Percentiles rank a stretch among this genome's conserved stretches.
phyloP scores from a whole-genome alignment of 805 yeast genomes.

The Ogataea methanolica region DNA sequence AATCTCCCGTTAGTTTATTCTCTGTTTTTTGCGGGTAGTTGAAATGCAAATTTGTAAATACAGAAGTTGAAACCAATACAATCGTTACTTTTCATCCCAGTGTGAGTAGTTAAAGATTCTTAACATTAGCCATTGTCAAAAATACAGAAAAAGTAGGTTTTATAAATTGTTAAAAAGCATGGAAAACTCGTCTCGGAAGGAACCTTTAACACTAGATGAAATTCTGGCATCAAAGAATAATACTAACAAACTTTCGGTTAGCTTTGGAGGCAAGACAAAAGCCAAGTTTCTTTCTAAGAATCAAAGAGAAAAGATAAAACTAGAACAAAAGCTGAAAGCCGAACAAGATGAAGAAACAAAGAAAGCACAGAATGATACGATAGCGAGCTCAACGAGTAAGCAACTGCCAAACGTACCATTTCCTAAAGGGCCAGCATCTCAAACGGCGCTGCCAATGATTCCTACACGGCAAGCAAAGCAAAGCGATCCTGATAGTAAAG shows the following conservation, averaged over 20 bases:
- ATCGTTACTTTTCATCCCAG: background rate
- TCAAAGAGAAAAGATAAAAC: slow-evolving; percentile 36
- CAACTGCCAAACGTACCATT: too few species aligned
- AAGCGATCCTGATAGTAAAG: background rate
- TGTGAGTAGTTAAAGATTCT: too few species aligned
- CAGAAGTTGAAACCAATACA: background rate
- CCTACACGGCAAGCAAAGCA: background rate
- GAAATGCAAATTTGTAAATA: too few species aligned
- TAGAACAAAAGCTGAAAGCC: slow-evolving; percentile 14
- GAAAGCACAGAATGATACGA: slow-evolving; percentile 3
- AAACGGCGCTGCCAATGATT: background rate
- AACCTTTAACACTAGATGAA: slow-evolving; percentile 35
- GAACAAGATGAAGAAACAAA: slow-evolving; percentile 3
- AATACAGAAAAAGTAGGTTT: background rate
- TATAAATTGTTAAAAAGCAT: background rate
- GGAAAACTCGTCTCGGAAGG: slow-evolving; percentile 4
- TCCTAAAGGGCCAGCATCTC: background rate
- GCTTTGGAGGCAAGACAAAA: slow-evolving; percentile 1
- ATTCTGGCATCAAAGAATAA: slow-evolving; percentile 25
- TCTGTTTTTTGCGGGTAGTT: too few species aligned
- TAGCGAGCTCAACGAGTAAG: too few species aligned
- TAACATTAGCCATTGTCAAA: background rate
- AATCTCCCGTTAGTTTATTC: too few species aligned
- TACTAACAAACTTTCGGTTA: slow-evolving; percentile 26
- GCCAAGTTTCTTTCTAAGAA: slow-evolving; percentile 39